phyloP scores from a whole-genome alignment of 176 grass and related monocot genomes.

The Areca catechu region DNA sequence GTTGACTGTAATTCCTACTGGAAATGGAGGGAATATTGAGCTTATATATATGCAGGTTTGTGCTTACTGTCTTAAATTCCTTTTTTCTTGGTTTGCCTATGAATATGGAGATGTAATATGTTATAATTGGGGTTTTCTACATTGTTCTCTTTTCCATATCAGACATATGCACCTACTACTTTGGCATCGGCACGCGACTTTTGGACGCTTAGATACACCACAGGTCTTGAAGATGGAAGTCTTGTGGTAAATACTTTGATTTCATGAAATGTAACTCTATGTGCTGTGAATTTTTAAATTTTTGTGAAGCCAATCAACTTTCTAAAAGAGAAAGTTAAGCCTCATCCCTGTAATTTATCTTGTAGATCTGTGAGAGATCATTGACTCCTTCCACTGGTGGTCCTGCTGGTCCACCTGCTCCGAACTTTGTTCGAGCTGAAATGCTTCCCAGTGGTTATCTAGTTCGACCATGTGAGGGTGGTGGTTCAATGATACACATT shows the following conservation, averaged over 20 bases:
- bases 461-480: conserved; percentile 6
- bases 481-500: conserved; percentile 12
- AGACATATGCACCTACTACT: conserved; percentile 19
- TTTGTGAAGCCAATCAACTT: too few relatives aligned
- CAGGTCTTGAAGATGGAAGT: conserved; percentile 13
- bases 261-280: too few relatives aligned
- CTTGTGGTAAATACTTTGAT: conserved; percentile 4
- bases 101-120: too few relatives aligned
- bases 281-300: too few relatives aligned
- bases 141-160: too few relatives aligned
- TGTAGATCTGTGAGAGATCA: conserved; percentile 11
- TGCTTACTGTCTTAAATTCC: too few relatives aligned
- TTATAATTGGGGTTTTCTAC: too few relatives aligned
- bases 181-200: conserved; percentile 18
- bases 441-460: conserved; percentile 10
- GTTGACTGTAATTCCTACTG: not conserved
- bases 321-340: too few relatives aligned
- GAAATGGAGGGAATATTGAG: conserved; percentile 6
- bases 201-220: conserved; percentile 12
- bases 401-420: conserved; percentile 4
- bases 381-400: conserved; percentile 6
- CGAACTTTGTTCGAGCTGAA: not conserved
- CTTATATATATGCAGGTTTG: conserved; percentile 11
- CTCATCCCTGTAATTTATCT: too few relatives aligned
- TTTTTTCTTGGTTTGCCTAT: not conserved